Evolutionary conservation across 106 monocot genomes (phyloP).

Genomic region (Apostasia shenzhenica): DNA sequence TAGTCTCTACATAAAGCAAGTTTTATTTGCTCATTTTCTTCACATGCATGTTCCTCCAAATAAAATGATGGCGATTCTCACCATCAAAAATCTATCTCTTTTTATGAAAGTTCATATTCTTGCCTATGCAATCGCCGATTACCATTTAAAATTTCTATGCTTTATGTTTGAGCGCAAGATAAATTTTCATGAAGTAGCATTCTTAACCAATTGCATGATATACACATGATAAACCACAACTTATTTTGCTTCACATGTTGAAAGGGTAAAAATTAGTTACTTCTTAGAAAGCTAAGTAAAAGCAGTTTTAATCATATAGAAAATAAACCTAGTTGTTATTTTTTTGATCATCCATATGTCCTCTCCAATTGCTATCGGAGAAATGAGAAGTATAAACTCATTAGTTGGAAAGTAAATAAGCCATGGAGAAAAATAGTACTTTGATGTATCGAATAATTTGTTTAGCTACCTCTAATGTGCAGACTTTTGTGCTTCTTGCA

Average conservation of each 20-base stretch:
- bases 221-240: not conserved
- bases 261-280: not conserved
- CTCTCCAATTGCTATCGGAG: not conserved
- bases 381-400: not conserved
- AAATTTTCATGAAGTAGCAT: not conserved
- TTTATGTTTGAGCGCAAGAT: not conserved
- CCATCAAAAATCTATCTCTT: not conserved
- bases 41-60: not conserved
- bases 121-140: not conserved
- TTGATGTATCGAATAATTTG: constrained; percentile 6
- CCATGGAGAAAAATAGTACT: constrained; percentile 6
- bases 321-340: not conserved
- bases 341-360: constrained; percentile 11
- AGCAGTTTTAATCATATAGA: not conserved
- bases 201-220: constrained; percentile 12
- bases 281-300: constrained; percentile 7
- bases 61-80: not conserved
- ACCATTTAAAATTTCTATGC: not conserved
- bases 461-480: not conserved
- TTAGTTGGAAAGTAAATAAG: not conserved
- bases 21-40: not conserved
- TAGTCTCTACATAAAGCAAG: not conserved
- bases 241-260: constrained; percentile 4
- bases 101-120: not conserved
- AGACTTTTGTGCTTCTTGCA: not conserved